Conservation (phyloP, 1,139 yeast species). For the Blastobotrys apis region DNA sequence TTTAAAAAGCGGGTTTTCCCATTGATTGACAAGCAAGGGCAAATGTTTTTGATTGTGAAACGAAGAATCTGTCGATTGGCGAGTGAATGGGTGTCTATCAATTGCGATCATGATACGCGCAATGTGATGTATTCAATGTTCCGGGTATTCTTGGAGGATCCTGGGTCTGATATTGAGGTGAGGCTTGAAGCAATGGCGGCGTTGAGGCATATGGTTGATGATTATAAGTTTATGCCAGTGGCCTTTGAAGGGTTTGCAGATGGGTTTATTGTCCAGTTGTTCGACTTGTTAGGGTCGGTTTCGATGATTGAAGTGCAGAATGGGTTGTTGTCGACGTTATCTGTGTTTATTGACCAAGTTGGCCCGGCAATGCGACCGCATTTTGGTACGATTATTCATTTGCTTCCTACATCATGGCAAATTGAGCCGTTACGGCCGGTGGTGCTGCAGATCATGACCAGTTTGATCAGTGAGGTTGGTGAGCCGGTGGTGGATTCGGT, state of each 20-base stretch:
- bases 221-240: slow-evolving; percentile 75
- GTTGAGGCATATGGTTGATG: slow-evolving; percentile 64
- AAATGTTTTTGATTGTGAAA: slow-evolving; percentile 51
- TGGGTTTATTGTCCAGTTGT: slow-evolving; percentile 45
- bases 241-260: slow-evolving; percentile 64
- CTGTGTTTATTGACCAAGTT: slow-evolving; percentile 59
- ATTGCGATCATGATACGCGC: slow-evolving; percentile 57
- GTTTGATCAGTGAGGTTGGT: slow-evolving; percentile 61
- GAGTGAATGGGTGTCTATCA: slow-evolving; percentile 73
- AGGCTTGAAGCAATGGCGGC: slow-evolving; percentile 72
- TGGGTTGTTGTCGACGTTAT: slow-evolving; percentile 61
- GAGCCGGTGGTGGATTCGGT: slow-evolving; percentile 57
- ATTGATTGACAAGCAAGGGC: slow-evolving; percentile 1
- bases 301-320: slow-evolving; percentile 69
- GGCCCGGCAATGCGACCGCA: slow-evolving; percentile 30
- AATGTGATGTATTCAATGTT: slow-evolving; percentile 58
- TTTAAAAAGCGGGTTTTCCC: slow-evolving; percentile 62
- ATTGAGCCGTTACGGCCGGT: slow-evolving; percentile 57
- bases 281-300: slow-evolving; percentile 47
- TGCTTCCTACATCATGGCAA: slow-evolving; percentile 77
- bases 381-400: slow-evolving; percentile 48
- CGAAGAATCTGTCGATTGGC: slow-evolving; percentile 74
- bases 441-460: slow-evolving; percentile 62
- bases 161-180: slow-evolving; percentile 66
- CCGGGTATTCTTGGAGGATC: slow-evolving; percentile 42